phyloP scores from a whole-genome alignment of 2,329 filamentous ascomycete genomes.

The Aplosporella prunicola region DNA sequence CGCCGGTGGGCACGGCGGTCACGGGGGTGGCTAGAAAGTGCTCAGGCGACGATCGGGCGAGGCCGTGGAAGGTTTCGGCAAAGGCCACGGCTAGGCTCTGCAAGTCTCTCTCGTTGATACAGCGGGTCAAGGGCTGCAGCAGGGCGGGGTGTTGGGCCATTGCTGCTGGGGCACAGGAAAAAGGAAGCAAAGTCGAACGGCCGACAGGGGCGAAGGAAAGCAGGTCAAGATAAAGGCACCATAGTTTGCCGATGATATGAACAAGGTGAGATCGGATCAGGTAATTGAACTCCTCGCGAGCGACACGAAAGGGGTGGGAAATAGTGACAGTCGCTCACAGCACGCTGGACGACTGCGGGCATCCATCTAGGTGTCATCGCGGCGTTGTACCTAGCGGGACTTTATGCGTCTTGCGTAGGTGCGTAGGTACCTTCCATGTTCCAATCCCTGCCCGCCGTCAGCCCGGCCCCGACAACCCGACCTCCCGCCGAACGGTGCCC shows the following conservation, averaged over 20 bases:
- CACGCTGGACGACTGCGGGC: too few relatives aligned
- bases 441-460: too few relatives aligned
- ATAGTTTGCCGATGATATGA: conserved; percentile 3
- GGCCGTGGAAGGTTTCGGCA: conserved; percentile 25
- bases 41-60: conserved; percentile 27
- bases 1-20: conserved; percentile 38
- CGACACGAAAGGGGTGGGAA: too few relatives aligned
- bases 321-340: too few relatives aligned
- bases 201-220: background rate
- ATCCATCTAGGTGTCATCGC: too few relatives aligned
- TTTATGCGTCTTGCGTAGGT: too few relatives aligned
- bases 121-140: conserved; percentile 24
- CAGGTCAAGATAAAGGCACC: conserved; percentile 6
- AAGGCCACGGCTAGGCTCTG: conserved; percentile 26
- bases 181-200: background rate
- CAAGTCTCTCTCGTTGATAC: conserved; percentile 22
- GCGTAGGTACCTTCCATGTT: too few relatives aligned
- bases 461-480: too few relatives aligned
- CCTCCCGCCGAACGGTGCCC: too few relatives aligned
- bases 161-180: background rate
- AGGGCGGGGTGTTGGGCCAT: conserved; percentile 3
- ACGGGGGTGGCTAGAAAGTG: conserved; percentile 33
- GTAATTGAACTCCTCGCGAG: too few relatives aligned
- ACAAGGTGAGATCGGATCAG: too few relatives aligned
- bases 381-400: too few relatives aligned